Percentiles rank a stretch among this genome's conserved stretches.
Evolutionary conservation across 2,329 filamentous ascomycete species (phyloP).

Genomic region (Fusarium buxicola): DNA sequence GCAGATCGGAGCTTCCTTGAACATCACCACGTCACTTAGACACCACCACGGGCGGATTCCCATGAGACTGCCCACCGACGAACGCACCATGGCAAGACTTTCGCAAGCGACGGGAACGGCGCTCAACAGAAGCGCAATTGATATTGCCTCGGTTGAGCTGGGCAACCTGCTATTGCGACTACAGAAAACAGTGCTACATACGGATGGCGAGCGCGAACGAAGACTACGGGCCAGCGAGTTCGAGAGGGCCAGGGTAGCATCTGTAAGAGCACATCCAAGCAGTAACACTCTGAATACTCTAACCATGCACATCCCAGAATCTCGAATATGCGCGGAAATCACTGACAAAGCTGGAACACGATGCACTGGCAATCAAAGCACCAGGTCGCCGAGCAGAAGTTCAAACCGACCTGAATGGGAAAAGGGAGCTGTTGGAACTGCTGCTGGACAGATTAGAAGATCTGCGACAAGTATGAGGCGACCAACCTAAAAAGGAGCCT

Average conservation of each 20-base stretch:
- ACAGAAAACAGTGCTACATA: constrained; percentile 72
- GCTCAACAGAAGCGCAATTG: constrained; percentile 40
- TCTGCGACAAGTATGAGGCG: constrained; percentile 66
- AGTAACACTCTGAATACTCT: constrained; percentile 1
- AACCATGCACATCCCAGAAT: constrained; percentile 62
- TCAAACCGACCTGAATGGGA: constrained; percentile 72
- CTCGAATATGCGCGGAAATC: constrained; percentile 77
- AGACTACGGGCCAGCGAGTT: constrained; percentile 71
- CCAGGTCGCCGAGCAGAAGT: constrained; percentile 68
- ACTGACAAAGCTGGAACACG: constrained; percentile 77
- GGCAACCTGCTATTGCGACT: constrained; percentile 73
- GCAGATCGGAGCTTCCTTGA: constrained; percentile 30
- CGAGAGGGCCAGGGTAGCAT: constrained; percentile 64
- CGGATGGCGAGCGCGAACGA: constrained; percentile 68
- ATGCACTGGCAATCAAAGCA: constrained; percentile 69
- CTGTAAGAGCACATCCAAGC: constrained; percentile 54
- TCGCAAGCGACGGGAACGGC: constrained; percentile 29
- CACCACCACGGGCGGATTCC: constrained; percentile 9
- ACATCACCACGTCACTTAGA: constrained; percentile 47
- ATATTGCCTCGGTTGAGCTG: constrained; percentile 61
- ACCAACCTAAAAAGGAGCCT: background rate
- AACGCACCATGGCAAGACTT: constrained; percentile 46
- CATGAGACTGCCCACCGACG: constrained; percentile 16
- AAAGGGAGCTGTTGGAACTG: constrained; percentile 74
- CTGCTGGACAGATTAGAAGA: constrained; percentile 75